Evolutionary conservation across 2,329 filamentous ascomycete species (phyloP), one percentile per base, ranked within the genome.

Genomic region (Davidsoniella virescens): DNA sequence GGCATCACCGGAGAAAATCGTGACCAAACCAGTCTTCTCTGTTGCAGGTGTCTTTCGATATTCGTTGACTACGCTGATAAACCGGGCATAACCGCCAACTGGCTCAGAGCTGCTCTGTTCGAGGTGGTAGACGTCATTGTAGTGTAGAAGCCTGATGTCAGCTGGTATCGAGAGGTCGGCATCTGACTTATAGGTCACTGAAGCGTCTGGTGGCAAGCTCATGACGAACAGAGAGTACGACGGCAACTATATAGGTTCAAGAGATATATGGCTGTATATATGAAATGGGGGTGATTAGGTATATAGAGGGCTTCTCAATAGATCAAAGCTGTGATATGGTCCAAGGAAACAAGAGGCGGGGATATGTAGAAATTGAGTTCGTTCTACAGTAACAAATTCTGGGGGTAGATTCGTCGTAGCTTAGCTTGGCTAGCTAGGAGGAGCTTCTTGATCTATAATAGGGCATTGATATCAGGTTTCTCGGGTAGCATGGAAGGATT

Each of bases 71-170:
- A 92, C 67, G 3, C 80, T 82, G 62, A 92, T 80, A 65, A 95
- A 94, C 44, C 88, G 75, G 26, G 84, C 71, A 40, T 84, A 74
- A 16, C 88, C 88, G 25, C 88, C 88, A 2, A 87, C 78, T 1
- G 88, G 88, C 60, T 94, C 86, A 14, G 82, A 78, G 23, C 84
- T 87, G 2, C 71, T 70, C 2, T 66, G 61, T 57, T 94, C 87
- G 49, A 94, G 76, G 59, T 94, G 88, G 64, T 94, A 94, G 54
- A 94, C 87, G 65, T 95, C 87, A 64, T 94, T 94, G 71, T 83
- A 94, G 67, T 94, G 88, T 29, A 94, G 63, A 50, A 94, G 65
- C n/a, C 87, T 79, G 47, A 94, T 67, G 61, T 87, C 82, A 42
- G 86, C 84, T 12, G 63, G 58, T 2, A 58, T 55, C 7, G 56